Percentiles rank a stretch among this genome's conserved stretches.
Conservation (phyloP, 148 eudicot species). For the Chenopodium suecicum region DNA sequence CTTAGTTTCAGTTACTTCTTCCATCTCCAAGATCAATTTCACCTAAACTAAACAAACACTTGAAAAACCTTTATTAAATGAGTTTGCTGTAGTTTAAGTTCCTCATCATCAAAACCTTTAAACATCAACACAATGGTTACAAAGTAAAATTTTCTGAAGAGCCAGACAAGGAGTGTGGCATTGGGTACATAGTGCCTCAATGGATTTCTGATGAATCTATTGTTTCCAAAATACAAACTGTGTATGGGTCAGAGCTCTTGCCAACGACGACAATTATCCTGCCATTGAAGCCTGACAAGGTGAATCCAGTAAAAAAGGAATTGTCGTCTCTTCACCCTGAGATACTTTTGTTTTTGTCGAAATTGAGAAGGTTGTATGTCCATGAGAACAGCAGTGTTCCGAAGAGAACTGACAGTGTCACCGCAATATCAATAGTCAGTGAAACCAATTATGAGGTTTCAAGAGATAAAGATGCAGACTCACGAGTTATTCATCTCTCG, state of each 20-base stretch:
- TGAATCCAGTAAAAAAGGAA: conserved; percentile 40
- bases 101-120: too few relatives aligned
- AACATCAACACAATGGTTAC: conserved; percentile 26
- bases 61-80: too few relatives aligned
- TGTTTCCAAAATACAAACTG: conserved; percentile 30
- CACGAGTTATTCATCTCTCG: conserved; percentile 33
- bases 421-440: conserved; percentile 38
- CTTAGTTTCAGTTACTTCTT: too few relatives aligned
- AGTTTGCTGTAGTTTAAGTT: too few relatives aligned
- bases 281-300: conserved; percentile 45
- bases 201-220: conserved; percentile 35
- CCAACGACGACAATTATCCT: conserved; percentile 41
- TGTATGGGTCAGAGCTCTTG: conserved; percentile 26
- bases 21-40: too few relatives aligned
- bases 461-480: conserved; percentile 31
- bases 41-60: too few relatives aligned
- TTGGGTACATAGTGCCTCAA: conserved; percentile 48
- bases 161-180: conserved; percentile 36
- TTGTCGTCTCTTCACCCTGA: conserved; percentile 41
- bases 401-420: conserved; percentile 13
- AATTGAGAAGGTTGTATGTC: conserved; percentile 38
- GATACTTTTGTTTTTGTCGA: conserved; percentile 39
- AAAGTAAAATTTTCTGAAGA: conserved; percentile 44
- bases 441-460: conserved; percentile 31
- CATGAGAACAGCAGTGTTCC: conserved; percentile 10